Percentiles rank a stretch among this genome's conserved stretches.
phyloP scores from a whole-genome alignment of 176 grass and related monocot species.

The Hyparrhenia diplandra region DNA sequence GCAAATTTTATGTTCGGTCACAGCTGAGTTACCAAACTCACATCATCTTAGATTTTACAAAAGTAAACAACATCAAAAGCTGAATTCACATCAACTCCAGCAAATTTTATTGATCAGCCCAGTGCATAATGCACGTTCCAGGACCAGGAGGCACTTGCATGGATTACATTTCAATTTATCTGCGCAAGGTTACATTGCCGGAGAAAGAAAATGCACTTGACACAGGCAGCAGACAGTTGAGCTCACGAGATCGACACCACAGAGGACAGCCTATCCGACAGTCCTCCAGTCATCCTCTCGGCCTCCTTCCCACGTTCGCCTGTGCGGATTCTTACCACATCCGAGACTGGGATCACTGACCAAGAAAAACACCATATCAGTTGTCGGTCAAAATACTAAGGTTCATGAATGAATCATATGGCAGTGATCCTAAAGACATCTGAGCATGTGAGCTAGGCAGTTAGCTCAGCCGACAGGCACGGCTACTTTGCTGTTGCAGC shows the following conservation, averaged over 20 bases:
- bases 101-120: neutral
- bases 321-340: too few relatives aligned
- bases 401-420: neutral
- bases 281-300: too few relatives aligned
- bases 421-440: neutral
- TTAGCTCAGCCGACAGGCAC: neutral
- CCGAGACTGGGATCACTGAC: too few relatives aligned
- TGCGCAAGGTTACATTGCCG: neutral
- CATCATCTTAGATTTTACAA: neutral
- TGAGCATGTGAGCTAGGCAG: neutral
- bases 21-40: neutral
- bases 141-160: neutral
- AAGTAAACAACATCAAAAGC: neutral
- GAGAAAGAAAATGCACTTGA: neutral
- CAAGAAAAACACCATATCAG: neutral
- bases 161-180: neutral
- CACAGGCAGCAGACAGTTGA: neutral
- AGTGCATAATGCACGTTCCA: neutral
- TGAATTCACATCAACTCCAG: neutral
- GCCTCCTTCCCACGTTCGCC: too few relatives aligned
- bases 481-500: neutral
- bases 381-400: neutral
- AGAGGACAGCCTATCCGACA: too few relatives aligned
- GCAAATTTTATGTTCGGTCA: neutral
- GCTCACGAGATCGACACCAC: conserved; percentile 36